A percentile compares a stretch with the other conserved stretches of the same genome.
Conservation (phyloP, 148 eudicot species). For the Fallopia convolvulus region DNA sequence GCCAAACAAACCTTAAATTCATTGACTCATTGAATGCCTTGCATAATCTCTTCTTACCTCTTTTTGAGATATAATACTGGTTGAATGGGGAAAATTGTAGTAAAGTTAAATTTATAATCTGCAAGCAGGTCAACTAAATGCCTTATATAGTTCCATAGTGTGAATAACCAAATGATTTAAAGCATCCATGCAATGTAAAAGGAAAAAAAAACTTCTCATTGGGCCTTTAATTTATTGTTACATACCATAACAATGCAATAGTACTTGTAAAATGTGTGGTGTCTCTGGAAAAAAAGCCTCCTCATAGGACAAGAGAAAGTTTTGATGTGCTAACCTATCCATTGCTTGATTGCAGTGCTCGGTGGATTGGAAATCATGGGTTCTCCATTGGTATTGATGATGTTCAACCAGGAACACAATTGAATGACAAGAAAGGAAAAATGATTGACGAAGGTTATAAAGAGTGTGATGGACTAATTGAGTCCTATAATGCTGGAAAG, state of each 20-base stretch:
- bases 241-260: no score
- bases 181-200: not conserved
- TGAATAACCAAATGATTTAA: not conserved
- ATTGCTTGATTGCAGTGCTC: slow-evolving; percentile 55
- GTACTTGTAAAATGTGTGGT: not conserved
- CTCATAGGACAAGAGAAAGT: not conserved
- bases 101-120: not conserved
- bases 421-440: slow-evolving; percentile 34
- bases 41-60: not conserved
- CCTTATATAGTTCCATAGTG: not conserved
- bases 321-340: not conserved
- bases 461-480: slow-evolving; percentile 45
- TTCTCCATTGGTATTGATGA: slow-evolving; percentile 97
- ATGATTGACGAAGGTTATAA: slow-evolving; percentile 39
- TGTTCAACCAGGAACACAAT: slow-evolving; percentile 66
- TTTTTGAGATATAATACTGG: not conserved
- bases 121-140: not conserved
- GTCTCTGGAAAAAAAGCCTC: not conserved
- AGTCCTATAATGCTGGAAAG: slow-evolving; percentile 49
- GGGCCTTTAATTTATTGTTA: no score
- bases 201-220: not conserved
- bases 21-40: not conserved
- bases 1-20: not conserved
- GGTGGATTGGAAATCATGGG: slow-evolving; percentile 99
- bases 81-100: not conserved